Conservation (phyloP, 257 asterid genomes). For the Henckelia pumila region DNA sequence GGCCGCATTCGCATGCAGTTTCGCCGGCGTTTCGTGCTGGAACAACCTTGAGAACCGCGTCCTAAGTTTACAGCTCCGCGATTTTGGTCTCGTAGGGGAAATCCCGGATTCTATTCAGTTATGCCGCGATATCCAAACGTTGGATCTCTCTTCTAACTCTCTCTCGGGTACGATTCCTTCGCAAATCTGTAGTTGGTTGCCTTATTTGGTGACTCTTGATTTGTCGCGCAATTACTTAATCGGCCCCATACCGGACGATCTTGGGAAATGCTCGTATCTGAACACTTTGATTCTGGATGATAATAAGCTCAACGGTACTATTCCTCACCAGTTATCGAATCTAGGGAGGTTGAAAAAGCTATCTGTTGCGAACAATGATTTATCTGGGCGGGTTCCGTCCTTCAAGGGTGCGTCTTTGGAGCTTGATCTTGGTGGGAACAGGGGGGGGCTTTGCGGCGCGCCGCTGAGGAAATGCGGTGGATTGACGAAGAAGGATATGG, state of each 20-base stretch:
- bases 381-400: conserved; percentile 48
- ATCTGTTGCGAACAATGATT: conserved; percentile 44
- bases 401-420: conserved; percentile 25
- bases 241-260: conserved; percentile 67
- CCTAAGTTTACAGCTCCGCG: conserved; percentile 45
- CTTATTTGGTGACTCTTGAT: conserved; percentile 62
- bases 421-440: conserved; percentile 40
- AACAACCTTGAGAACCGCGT: conserved; percentile 66
- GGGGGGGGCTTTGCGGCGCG: conserved; percentile 51
- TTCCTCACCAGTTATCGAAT: conserved; percentile 61
- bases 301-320: conserved; percentile 54
- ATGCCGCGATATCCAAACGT: conserved; percentile 60
- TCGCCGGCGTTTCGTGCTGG: conserved; percentile 79
- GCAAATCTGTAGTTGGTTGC: conserved; percentile 74
- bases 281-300: conserved; percentile 39
- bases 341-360: conserved; percentile 45
- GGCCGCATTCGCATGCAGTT: conserved; percentile 53
- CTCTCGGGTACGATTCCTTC: conserved; percentile 49
- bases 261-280: conserved; percentile 60
- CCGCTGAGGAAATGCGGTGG: conserved; percentile 44
- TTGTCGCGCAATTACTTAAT: conserved; percentile 55
- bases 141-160: conserved; percentile 72
- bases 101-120: conserved; percentile 49
- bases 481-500: conserved; percentile 37
- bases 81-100: conserved; percentile 47